Percentiles rank a stretch among this genome's conserved stretches.
phyloP scores from a whole-genome alignment of 106 monocot genomes.

The Apostasia shenzhenica region DNA sequence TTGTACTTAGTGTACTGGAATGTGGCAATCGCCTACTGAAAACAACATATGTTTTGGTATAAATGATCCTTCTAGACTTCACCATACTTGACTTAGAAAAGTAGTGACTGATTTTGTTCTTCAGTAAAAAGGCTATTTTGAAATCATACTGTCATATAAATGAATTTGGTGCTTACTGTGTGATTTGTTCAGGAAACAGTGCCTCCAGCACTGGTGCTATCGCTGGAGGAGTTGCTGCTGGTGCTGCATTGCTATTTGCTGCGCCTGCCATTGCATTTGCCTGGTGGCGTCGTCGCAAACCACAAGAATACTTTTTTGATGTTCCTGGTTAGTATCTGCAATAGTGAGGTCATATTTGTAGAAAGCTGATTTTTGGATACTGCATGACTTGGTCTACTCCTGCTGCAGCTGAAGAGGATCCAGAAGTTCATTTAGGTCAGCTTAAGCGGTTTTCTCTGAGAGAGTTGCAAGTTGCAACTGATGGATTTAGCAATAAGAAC shows the following conservation, averaged over 20 bases:
- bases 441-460: slow-evolving; percentile 62
- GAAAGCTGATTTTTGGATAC: neutral
- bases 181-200: slow-evolving; percentile 22
- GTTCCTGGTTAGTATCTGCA: slow-evolving; percentile 34
- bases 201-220: slow-evolving; percentile 53
- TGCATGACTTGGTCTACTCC: neutral
- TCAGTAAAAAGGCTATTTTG: too few species aligned
- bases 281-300: slow-evolving; percentile 53
- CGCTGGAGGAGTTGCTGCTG: slow-evolving; percentile 56
- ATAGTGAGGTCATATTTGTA: too few species aligned
- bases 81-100: too few species aligned
- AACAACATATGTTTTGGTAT: too few species aligned
- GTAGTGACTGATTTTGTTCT: too few species aligned
- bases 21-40: too few species aligned
- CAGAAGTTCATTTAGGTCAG: slow-evolving; percentile 67
- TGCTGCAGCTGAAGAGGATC: slow-evolving; percentile 59
- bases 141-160: neutral
- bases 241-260: slow-evolving; percentile 51
- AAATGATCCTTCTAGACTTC: too few species aligned
- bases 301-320: slow-evolving; percentile 57
- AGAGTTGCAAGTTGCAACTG: slow-evolving; percentile 70
- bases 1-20: too few species aligned
- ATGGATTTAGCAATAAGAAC: slow-evolving; percentile 64
- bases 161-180: slow-evolving; percentile 5
- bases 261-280: slow-evolving; percentile 60